Evolutionary conservation across 1,284 basidiomycete genomes (phyloP), one percentile per base, ranked within the genome.

Genomic region (Ganoderma lingzhi): DNA sequence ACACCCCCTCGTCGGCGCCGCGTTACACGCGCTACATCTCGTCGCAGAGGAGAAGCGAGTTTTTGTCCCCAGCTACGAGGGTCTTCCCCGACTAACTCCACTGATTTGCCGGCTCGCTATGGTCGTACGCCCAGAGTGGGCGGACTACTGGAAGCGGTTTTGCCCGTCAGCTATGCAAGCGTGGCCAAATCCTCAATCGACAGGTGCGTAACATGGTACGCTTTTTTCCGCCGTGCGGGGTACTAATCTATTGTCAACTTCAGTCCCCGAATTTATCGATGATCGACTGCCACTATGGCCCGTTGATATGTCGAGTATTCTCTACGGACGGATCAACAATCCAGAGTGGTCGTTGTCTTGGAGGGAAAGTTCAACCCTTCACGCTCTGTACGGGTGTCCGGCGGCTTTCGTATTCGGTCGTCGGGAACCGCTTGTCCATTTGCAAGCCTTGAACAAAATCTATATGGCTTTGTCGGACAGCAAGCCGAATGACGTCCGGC

Each of bases 131-230:
- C 87, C 87, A 0, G 93, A 95, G 76, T 98, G 96, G 94, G 87
- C 88, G 2, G 96, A 97, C 78, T 96, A 96, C 77, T 95, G 94
- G 93, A 90, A 90, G 72, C 86, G 94, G 8, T 81, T 95, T 37
- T 88, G 89, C 75, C 93, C 94, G 0, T 84, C 86, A 59, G 84
- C 85, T 28, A 80, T 85, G 72, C 78, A 83, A 39, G 76, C 80
- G 28, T 94, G 93, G 93, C 86, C 87, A 2, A 81, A 84, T 9
- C 81, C 85, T 44, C 74, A 81, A 2, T 79, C 77, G 41, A 78
- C 82, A 65, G 77, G 90, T 89, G 74, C 69, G 85, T 81, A 30
- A 56, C 14, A 56, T 56, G 53, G 9, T 15, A 44, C 48, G 28
- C 1, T n/a, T 44, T 64, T n/a, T 68, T 55, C 45, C n/a, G 48